Base-by-base conservation (phyloP, 768 basidiomycete species). In the Phaffia australis region DNA sequence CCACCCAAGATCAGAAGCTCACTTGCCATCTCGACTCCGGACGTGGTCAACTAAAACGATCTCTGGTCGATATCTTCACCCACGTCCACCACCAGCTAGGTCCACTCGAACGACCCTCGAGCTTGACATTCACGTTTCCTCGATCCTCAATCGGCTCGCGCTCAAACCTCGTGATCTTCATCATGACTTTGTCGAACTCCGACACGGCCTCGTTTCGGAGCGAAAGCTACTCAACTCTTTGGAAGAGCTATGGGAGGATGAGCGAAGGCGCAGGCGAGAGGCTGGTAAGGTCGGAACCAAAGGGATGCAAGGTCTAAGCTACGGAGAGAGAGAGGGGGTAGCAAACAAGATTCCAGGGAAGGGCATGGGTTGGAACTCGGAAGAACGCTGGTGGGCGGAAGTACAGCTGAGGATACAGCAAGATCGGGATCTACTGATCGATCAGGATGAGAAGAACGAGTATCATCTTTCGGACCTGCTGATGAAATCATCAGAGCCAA, bases 221-320 rank as follows among this genome's bases (percentile, higher is more conserved):
- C 88, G 88, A 71, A 89, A 88, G 54, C 81, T 94, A 30, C 87
- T 99, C 7, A 79, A 85, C 51, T 86, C 89, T 72, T 87, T 98
- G 56, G 85, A 88, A 69, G 94, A 97, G 76, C 80, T 98, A 1
- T 99, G 94, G 94, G 89, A 93, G 60, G 92, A 97, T 72, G 94
- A 99, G 77, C 83, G 87, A n/a, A 80, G 80, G 15, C 83, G 91
- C 11, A 81, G 93, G 23, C 75, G 76, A 29, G 80, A 79, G 3
- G 82, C 81, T 46, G 90, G 90, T 1, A 62, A 50, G 55, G 21
- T 55, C 23, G 83, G 65, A 16, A 71, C 87, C 21, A 87, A 87
- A 16, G 82, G 82, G 52, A 79, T 90, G 64, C 88, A 89, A 27
- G 55, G 63, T 48, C 18, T 76, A 83, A 46, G 86, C 87, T 74